phyloP scores from a whole-genome alignment of 768 basidiomycete species.

The Amylocystis lapponica region DNA sequence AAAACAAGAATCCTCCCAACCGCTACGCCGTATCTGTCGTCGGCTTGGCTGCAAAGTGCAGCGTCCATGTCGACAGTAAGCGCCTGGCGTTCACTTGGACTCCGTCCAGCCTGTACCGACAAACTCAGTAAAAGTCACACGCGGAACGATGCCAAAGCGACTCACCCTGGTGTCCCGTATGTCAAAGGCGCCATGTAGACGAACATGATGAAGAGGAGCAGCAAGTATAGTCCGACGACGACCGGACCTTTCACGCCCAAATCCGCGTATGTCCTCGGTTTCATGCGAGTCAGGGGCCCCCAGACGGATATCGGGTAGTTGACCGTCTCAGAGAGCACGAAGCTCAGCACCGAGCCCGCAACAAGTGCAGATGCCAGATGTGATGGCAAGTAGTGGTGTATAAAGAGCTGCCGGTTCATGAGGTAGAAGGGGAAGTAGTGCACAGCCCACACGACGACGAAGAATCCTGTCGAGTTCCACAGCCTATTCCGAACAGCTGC shows the following conservation, averaged over 20 bases:
- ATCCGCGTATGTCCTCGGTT: constrained; percentile 53
- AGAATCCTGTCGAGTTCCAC: constrained; percentile 95
- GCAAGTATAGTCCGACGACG: constrained; percentile 49
- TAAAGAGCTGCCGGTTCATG: constrained; percentile 93
- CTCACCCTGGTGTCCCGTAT: constrained; percentile 94
- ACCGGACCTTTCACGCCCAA: constrained; percentile 73
- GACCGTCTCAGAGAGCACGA: constrained; percentile 82
- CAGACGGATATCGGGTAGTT: constrained; percentile 83
- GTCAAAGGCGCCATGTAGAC: constrained; percentile 84
- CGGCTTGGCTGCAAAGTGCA: constrained; percentile 82
- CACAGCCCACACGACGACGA: constrained; percentile 89
- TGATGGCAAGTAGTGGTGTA: constrained; percentile 97
- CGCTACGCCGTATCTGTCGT: background rate
- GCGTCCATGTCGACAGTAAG: constrained; percentile 84
- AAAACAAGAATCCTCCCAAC: no score
- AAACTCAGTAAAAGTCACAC: background rate
- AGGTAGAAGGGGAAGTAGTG: constrained; percentile 98
- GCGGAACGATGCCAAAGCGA: constrained; percentile 11
- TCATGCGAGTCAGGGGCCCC: constrained; percentile 58
- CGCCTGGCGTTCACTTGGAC: constrained; percentile 81
- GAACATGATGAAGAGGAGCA: constrained; percentile 60
- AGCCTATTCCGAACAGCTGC: constrained; percentile 88
- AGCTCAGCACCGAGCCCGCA: constrained; percentile 89
- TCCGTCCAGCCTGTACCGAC: constrained; percentile 61
- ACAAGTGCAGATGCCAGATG: constrained; percentile 90